Conservation (phyloP, 164 flowering plant species). For the Vitis rupestris region DNA sequence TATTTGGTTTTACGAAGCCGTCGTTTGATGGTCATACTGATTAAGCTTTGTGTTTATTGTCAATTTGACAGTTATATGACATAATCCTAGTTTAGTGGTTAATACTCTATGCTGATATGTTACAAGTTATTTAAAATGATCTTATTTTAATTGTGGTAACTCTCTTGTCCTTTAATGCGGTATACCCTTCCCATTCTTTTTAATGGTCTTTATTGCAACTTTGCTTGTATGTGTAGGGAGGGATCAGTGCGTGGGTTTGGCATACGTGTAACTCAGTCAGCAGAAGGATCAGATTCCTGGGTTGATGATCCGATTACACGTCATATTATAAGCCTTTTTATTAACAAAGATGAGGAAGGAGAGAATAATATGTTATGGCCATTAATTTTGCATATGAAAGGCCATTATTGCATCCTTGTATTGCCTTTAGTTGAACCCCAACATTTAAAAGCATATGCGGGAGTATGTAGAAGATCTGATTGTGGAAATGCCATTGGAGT, state of each 20-base stretch:
- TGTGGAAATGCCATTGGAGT: conserved; percentile 77
- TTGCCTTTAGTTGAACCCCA: conserved; percentile 88
- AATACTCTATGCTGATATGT: background rate
- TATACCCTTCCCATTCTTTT: background rate
- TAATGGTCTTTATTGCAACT: conserved; percentile 2
- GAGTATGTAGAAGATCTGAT: conserved; percentile 62
- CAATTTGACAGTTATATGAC: background rate
- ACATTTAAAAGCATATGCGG: conserved; percentile 62
- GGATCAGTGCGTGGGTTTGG: conserved; percentile 89
- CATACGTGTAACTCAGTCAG: conserved; percentile 66
- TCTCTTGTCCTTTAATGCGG: background rate
- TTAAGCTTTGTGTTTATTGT: background rate
- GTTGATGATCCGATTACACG: conserved; percentile 96
- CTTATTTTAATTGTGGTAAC: background rate
- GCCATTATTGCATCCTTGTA: conserved; percentile 62
- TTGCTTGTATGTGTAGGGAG: conserved; percentile 48
- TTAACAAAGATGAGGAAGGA: conserved; percentile 60
- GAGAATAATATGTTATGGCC: conserved; percentile 68
- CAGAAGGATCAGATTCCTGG: conserved; percentile 95
- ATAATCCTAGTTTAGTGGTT: background rate
- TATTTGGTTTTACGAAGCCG: background rate
- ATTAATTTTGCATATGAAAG: conserved; percentile 69
- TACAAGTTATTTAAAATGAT: background rate
- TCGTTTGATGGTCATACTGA: background rate
- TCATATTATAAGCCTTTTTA: conserved; percentile 70